Conservation (phyloP, 768 basidiomycete genomes). For the Kwoniella sp. region DNA sequence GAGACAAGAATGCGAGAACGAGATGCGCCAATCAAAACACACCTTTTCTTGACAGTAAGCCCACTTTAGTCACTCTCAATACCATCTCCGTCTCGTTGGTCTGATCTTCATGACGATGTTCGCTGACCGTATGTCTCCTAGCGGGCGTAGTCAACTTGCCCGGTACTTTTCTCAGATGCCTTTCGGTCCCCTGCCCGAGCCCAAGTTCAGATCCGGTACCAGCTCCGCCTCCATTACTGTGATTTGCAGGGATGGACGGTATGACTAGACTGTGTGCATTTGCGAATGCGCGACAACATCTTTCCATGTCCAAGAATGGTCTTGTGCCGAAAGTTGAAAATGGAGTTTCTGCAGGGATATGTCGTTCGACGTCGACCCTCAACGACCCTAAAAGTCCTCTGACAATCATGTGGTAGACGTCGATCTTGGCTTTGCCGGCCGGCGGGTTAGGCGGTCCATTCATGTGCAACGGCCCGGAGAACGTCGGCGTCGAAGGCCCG, state of each 20-base stretch:
- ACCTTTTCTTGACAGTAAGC: conserved; percentile 74
- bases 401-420: conserved; percentile 84
- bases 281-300: conserved; percentile 49
- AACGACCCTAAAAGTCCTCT: conserved; percentile 27
- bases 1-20: not conserved
- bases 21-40: conserved; percentile 6
- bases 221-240: too few relatives aligned
- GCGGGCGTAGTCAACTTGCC: conserved; percentile 19
- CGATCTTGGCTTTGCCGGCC: conserved; percentile 61
- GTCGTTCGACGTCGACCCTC: conserved; percentile 46
- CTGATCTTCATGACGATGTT: conserved; percentile 4
- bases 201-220: not conserved
- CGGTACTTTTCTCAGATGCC: conserved; percentile 2
- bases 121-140: conserved; percentile 9
- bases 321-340: conserved; percentile 56
- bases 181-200: not conserved
- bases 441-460: not conserved
- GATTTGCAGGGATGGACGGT: conserved; percentile 9
- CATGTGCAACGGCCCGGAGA: not conserved
- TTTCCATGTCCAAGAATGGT: conserved; percentile 50
- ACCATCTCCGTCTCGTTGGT: conserved; percentile 31
- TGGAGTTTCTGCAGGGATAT: conserved; percentile 51
- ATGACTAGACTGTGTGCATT: conserved; percentile 35
- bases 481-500: conserved; percentile 23
- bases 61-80: conserved; percentile 77